phyloP scores from a whole-genome alignment of 805 yeast genomes.

The Blastobotrys americana region DNA sequence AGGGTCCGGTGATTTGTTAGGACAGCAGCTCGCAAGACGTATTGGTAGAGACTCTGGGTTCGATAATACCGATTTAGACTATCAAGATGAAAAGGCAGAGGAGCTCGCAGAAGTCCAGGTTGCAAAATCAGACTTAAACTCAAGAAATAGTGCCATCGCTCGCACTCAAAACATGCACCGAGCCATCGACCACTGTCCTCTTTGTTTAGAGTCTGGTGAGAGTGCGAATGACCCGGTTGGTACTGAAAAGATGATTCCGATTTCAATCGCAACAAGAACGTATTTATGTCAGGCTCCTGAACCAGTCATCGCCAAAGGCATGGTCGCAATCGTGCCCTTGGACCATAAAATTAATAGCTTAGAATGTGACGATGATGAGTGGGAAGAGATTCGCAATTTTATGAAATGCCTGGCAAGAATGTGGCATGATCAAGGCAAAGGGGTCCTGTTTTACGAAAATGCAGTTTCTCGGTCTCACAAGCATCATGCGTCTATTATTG shows the following conservation, averaged over 20 bases:
- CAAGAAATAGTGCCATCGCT: constrained; percentile 26
- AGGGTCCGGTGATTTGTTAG: constrained; percentile 28
- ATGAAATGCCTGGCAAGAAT: constrained; percentile 38
- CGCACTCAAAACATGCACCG: constrained; percentile 26
- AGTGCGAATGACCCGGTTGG: constrained; percentile 20
- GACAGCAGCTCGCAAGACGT: constrained; percentile 27
- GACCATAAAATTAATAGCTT: constrained; percentile 37
- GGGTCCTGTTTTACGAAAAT: constrained; percentile 42
- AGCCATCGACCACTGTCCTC: constrained; percentile 32
- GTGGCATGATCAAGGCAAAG: constrained; percentile 33
- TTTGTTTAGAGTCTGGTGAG: constrained; percentile 32
- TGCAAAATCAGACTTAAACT: constrained; percentile 27
- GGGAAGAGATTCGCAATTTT: constrained; percentile 38
- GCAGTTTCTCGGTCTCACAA: constrained; percentile 27
- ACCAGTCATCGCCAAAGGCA: constrained; percentile 34
- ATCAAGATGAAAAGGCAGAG: constrained; percentile 38
- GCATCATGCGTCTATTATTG: constrained; percentile 38
- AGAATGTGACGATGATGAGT: constrained; percentile 38
- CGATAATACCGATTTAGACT: constrained; percentile 37
- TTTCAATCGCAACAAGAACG: constrained; percentile 33
- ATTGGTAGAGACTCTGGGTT: constrained; percentile 35
- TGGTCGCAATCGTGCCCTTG: constrained; percentile 38
- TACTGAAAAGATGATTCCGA: constrained; percentile 26
- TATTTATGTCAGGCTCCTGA: constrained; percentile 36
- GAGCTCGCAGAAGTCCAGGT: constrained; percentile 30